Evolutionary conservation across 2,329 filamentous ascomycete genomes (phyloP).

Genomic region (Fusarium chuoi): DNA sequence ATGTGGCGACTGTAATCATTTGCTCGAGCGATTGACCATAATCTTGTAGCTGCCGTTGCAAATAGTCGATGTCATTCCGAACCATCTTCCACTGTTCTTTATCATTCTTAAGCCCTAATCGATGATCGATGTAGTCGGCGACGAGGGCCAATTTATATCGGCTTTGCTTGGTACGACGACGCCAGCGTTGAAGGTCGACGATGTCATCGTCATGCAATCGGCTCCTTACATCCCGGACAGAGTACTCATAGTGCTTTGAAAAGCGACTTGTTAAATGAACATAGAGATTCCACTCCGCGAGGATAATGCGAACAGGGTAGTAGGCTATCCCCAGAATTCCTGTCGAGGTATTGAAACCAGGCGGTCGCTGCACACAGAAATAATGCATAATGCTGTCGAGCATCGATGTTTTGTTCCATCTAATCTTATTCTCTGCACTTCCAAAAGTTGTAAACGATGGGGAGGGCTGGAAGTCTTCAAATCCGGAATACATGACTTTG

Average conservation of each 20-base stretch:
- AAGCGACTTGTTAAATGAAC: not conserved
- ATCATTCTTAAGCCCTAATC: rapidly evolving
- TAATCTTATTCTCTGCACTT: too few species aligned
- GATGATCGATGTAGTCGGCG: rapidly evolving
- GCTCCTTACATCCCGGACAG: rapidly evolving
- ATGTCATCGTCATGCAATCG: not conserved
- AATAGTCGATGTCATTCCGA: not conserved
- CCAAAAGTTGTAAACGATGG: too few species aligned
- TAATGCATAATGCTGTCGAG: too few species aligned
- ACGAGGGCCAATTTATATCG: rapidly evolving
- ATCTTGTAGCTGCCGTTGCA: rapidly evolving
- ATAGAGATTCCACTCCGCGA: not conserved
- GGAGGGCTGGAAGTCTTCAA: too few species aligned
- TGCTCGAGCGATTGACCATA: not conserved
- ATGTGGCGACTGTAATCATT: not conserved
- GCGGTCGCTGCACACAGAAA: too few species aligned
- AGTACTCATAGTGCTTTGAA: not conserved
- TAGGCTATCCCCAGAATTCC: too few species aligned
- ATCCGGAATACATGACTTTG: too few species aligned
- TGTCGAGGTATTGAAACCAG: too few species aligned
- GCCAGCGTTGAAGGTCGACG: not conserved
- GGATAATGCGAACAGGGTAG: too few species aligned
- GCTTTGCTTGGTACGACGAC: not conserved
- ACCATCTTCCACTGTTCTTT: rapidly evolving
- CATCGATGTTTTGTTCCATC: too few species aligned